Evolutionary conservation across 2,329 filamentous ascomycete species (phyloP).

Genomic region (Stachybotrys elegans): DNA sequence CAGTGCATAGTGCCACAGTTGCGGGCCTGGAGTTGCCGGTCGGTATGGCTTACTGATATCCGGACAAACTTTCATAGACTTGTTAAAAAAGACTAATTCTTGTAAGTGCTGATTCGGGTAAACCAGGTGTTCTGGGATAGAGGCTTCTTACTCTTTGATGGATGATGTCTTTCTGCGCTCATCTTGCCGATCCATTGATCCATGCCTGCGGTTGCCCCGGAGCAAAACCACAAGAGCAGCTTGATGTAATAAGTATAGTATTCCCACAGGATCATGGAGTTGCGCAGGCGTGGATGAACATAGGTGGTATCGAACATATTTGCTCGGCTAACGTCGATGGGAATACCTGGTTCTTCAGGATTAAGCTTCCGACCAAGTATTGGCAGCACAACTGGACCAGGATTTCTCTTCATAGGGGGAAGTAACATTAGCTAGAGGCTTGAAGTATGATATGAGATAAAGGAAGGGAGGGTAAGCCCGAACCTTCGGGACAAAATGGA

Average conservation of each 20-base stretch:
- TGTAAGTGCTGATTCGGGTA: conserved; percentile 5
- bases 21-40: conserved; percentile 11
- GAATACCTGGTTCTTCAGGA: conserved; percentile 25
- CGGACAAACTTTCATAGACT: not conserved
- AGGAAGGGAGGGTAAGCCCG: not conserved
- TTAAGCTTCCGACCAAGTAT: conserved; percentile 10
- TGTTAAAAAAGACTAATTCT: not conserved
- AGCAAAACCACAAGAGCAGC: conserved; percentile 22
- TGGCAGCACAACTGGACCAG: conserved; percentile 12
- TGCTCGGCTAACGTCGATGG: conserved; percentile 34
- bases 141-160: conserved; percentile 13
- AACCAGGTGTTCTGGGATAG: too few relatives aligned
- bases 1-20: not conserved
- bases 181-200: conserved; percentile 38
- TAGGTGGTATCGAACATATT: conserved; percentile 42
- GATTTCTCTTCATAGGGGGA: conserved; percentile 10
- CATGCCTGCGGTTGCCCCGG: conserved; percentile 31
- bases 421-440: not conserved
- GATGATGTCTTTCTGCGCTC: conserved; percentile 23
- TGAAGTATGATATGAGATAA: not conserved
- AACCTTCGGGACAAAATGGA: conserved; percentile 34
- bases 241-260: conserved; percentile 37
- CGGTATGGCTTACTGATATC: not conserved
- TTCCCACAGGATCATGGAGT: conserved; percentile 30
- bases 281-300: conserved; percentile 33